These are phyloP conservation scores for Metschnikowia chrysomelidarum DNA, from an alignment of 805 yeast genomes.

Conservation along the genomic window DNA sequence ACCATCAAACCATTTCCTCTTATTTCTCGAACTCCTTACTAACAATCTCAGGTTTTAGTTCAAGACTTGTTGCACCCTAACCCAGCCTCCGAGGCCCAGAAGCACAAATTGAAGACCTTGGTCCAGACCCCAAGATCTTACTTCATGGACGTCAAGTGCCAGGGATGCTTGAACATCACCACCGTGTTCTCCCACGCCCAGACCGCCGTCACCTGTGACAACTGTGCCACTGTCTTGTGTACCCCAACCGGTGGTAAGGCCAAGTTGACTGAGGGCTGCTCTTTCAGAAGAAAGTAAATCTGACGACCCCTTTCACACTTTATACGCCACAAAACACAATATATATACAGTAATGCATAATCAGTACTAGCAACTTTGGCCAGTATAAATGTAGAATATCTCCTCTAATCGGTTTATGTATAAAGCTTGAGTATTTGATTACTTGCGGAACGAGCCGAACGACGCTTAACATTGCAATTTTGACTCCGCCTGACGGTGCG, in stretches of 20 bases:
- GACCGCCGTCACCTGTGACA: slow-evolving; percentile 43
- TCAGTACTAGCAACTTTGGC: slow-evolving; percentile 4
- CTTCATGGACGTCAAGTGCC: slow-evolving; percentile 44
- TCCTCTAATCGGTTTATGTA: no score
- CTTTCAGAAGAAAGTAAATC: slow-evolving; percentile 40
- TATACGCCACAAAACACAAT: slow-evolving; percentile 10
- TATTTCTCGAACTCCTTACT: slow-evolving; percentile 9
- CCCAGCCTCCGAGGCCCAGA: slow-evolving; percentile 37
- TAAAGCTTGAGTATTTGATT: no score
- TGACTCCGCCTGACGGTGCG: no score
- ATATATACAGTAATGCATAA: slow-evolving; percentile 14
- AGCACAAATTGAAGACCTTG: slow-evolving; percentile 39
- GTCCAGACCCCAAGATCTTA: slow-evolving; percentile 42
- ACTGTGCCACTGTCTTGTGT: slow-evolving; percentile 40
- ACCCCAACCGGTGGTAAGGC: slow-evolving; percentile 45
- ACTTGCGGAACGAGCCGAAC: no score
- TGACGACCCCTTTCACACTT: slow-evolving; percentile 1
- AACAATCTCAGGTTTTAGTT: slow-evolving; percentile 36
- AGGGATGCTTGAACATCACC: slow-evolving; percentile 41
- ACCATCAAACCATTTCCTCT: background rate
- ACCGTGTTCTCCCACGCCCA: slow-evolving; percentile 44
- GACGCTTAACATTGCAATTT: no score
- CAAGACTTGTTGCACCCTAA: slow-evolving; percentile 43
- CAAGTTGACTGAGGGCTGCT: slow-evolving; percentile 42
- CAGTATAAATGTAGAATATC: no score